Evolutionary conservation across 177 flowering plant species (phyloP), one percentile per base, ranked within the genome.

Genomic region (Vitis hybrid): DNA sequence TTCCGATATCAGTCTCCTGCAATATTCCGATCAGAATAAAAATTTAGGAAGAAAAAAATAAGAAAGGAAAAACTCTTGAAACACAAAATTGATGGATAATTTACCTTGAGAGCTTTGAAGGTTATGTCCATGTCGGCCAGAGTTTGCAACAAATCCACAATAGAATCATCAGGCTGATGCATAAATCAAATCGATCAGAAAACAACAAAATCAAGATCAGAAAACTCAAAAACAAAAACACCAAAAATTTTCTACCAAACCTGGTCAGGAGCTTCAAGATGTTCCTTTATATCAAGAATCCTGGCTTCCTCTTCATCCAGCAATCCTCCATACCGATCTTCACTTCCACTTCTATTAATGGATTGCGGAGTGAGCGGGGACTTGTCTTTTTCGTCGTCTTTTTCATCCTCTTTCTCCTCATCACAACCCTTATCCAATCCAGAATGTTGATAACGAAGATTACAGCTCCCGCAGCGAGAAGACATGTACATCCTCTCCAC

Each of bases 1-100:
- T 88, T 55, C 98, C 99, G 11, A 96, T 88, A 69, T 96, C 98
- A 59, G 98, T 90, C 70, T 92, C 98, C 99, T 96, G 51, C 15
- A 59, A 62, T 56, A 50, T 61, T 18, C 59, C 48, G 13, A 9
- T 50, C 19, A 5, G 1, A 16, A 22, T 12, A 10, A 6, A 7
- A 68, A 45, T 10, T 11, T 18, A 16, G 10, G 11, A 18, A 63
- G 29, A 16, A 60, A 61, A 49, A 26, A n/a, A 2, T 8, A 58
- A 18, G 56, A 39, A 59, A 56, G 4, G 4, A 29, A 51, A 53
- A 39, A 53, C 45, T 39, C 7, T 5, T 39, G 31, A 50, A 22
- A 60, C n/a, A 45, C 26, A 20, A 53, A 61, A 18, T 13, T 16
- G 15, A 0, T 15, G 3, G 3, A 2, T 16, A 7, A 18, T 19